Evolutionary conservation across 2,329 filamentous ascomycete genomes (phyloP), one percentile per base, ranked within the genome.

Genomic region (Diplodia intermedia): DNA sequence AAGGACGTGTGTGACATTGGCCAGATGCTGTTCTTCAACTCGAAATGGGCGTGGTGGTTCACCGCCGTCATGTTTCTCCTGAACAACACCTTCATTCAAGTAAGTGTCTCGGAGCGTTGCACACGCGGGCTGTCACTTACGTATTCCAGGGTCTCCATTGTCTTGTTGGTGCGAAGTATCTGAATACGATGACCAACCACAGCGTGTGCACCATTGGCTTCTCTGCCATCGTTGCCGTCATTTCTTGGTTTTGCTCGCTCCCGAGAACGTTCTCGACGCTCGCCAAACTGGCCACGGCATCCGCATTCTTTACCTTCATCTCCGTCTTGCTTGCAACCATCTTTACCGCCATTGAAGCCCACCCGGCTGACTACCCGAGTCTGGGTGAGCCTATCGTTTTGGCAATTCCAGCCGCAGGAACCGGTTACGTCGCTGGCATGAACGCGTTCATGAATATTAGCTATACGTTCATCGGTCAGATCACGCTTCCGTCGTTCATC

Each of bases 381-480:
- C 50, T 73, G 29, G 92, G 92, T 0, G 84, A 88, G 6, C 90
- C 91, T 0, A 84, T 86, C 8, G 89, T 95, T 6, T 88, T 89
- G 0, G 88, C 88, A 0, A 76, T 94, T 23, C 91, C 93, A 0
- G 79, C 88, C 2, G 79, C 83, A 2, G 87, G 89, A 20, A 96
- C 92, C 0, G 91, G 90, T 0, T 97, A 96, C 72, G 91, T 97
- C 3, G 83, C 86, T 2, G 93, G 90, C 26, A 90, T 97, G 85
- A 93, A 89, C 65, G 94, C 94, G 0, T 97, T 97, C 80, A 85
- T 97, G 78, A 97, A 97, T 80, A 97, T 97, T 76, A 92, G 90
- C 80, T 97, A 97, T 78, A 97, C 94, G 0, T 97, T 97, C 76
- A 97, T 97, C 72, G 94, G 94, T 0, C 94, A 97, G 77, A 97